These are phyloP conservation scores for Calonectria leucothoes DNA, from an alignment of 2,329 filamentous ascomycete species.

Conservation along the genomic window DNA sequence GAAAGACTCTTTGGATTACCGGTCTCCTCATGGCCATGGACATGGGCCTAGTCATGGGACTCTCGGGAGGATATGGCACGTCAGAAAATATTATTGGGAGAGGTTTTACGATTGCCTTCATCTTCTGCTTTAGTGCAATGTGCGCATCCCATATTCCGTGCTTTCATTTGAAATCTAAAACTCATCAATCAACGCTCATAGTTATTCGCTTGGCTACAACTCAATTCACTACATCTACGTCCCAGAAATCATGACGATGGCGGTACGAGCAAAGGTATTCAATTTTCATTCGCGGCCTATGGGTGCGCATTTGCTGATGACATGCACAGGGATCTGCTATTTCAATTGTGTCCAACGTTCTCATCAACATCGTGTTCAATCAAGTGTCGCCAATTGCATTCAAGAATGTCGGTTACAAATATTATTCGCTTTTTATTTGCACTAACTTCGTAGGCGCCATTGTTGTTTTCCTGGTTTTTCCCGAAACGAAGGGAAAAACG, in stretches of 20 bases:
- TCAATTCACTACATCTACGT: constrained; percentile 8
- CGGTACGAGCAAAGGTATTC: not conserved
- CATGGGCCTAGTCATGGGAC: not conserved
- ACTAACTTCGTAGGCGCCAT: not conserved
- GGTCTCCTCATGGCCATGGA: not conserved
- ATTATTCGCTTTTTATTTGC: constrained; percentile 9
- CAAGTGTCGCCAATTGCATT: constrained; percentile 1
- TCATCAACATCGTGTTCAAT: constrained; percentile 3
- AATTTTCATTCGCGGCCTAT: no score
- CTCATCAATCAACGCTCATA: no score
- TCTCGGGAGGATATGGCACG: not conserved
- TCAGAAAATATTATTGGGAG: not conserved
- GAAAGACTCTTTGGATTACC: constrained; percentile 1
- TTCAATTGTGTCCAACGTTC: not conserved
- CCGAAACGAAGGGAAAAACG: constrained; percentile 12
- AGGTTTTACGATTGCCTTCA: not conserved
- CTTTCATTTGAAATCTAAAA: not conserved
- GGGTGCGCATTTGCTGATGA: not conserved
- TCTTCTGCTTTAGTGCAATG: not conserved
- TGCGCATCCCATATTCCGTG: not conserved
- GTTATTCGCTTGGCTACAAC: constrained; percentile 7
- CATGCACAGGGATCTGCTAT: not conserved
- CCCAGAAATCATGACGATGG: constrained; percentile 7
- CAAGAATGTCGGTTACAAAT: constrained; percentile 1
- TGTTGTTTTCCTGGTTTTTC: not conserved